phyloP scores from a whole-genome alignment of 2,329 filamentous ascomycete genomes.

The Pseudogymnoascus sp. region DNA sequence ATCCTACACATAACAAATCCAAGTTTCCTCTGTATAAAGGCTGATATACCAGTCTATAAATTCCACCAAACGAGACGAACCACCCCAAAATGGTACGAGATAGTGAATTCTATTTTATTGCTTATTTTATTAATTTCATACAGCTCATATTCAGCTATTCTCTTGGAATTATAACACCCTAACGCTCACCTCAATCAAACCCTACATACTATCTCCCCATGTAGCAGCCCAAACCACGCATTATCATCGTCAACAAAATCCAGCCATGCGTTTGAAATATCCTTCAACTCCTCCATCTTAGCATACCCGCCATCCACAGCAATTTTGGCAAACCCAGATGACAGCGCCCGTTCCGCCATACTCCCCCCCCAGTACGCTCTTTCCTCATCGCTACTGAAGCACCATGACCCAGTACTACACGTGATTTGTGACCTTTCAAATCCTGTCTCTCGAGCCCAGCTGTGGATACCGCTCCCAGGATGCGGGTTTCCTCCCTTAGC shows the following conservation, averaged over 20 bases:
- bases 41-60: too few relatives aligned
- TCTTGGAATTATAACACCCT: neutral
- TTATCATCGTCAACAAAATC: slow-evolving; percentile 29
- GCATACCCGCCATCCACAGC: slow-evolving; percentile 29
- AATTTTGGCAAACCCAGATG: slow-evolving; percentile 26
- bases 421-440: slow-evolving; percentile 11
- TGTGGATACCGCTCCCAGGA: slow-evolving; percentile 13
- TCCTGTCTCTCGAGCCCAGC: slow-evolving; percentile 17
- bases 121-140: neutral
- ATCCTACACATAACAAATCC: too few relatives aligned
- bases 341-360: slow-evolving; percentile 23
- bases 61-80: too few relatives aligned
- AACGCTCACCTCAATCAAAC: neutral
- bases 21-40: too few relatives aligned
- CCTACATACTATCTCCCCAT: slow-evolving; percentile 33
- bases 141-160: neutral
- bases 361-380: slow-evolving; percentile 14
- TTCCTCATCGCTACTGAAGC: slow-evolving; percentile 11
- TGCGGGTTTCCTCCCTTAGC: slow-evolving; percentile 13
- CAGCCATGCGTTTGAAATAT: slow-evolving; percentile 30
- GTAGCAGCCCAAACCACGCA: slow-evolving; percentile 32
- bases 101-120: neutral
- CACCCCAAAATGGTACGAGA: neutral
- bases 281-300: slow-evolving; percentile 27
- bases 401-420: slow-evolving; percentile 15